Conservation (phyloP, 2,329 filamentous ascomycete genomes). For the Aspergillus sp. region DNA sequence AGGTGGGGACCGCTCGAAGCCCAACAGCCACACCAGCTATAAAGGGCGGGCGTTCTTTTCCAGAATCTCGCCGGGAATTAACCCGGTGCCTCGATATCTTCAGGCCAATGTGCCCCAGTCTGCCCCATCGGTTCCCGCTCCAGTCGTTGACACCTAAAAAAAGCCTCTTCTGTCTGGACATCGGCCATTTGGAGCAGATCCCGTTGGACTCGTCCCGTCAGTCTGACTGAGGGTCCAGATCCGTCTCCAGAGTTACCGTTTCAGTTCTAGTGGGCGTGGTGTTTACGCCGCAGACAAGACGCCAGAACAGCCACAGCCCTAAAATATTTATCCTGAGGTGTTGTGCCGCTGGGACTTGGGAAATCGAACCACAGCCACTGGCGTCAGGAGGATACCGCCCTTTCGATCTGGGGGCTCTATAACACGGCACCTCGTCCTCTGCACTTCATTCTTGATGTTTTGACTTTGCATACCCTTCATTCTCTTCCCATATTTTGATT, state of each 20-base stretch:
- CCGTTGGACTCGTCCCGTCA: not conserved
- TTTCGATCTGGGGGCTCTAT: too few relatives aligned
- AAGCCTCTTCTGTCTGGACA: not conserved
- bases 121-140: not conserved
- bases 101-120: too few relatives aligned
- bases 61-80: not conserved
- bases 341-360: too few relatives aligned
- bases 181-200: not conserved
- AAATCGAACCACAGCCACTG: too few relatives aligned
- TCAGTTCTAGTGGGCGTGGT: conserved; percentile 3
- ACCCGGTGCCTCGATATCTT: too few relatives aligned
- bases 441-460: too few relatives aligned
- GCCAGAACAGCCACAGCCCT: not conserved
- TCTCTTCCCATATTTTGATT: too few relatives aligned
- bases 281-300: not conserved
- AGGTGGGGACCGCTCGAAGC: conserved; percentile 8
- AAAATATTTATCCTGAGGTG: too few relatives aligned
- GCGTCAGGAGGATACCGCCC: too few relatives aligned
- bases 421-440: too few relatives aligned
- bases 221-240: conserved; percentile 1
- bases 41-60: not conserved
- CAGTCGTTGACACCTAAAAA: not conserved
- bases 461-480: too few relatives aligned
- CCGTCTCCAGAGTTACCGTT: not conserved
- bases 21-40: conserved; percentile 6